Percentiles rank a stretch among this genome's conserved stretches.
phyloP scores from a whole-genome alignment of 2,329 filamentous ascomycete species.

The Pseudogymnoascus sp. region DNA sequence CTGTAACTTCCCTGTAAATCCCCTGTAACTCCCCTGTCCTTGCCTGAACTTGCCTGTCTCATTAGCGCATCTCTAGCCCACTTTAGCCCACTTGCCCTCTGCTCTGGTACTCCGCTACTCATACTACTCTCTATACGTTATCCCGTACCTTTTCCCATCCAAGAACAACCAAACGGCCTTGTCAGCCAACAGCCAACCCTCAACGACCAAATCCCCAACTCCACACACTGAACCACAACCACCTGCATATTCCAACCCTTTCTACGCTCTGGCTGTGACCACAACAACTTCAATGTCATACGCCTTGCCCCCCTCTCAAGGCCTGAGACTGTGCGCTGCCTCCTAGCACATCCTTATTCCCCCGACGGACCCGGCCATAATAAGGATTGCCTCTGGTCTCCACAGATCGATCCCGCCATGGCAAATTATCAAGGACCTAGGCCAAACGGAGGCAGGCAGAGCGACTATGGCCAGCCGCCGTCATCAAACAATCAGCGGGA shows the following conservation, averaged over 20 bases:
- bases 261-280: not conserved
- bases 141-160: not conserved
- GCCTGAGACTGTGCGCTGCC: constrained; percentile 8
- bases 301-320: constrained; percentile 3
- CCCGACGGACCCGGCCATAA: constrained; percentile 3
- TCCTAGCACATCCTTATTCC: not conserved
- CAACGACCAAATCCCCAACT: not conserved
- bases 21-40: not conserved
- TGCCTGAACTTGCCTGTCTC: not conserved
- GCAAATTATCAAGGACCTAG: constrained; percentile 57
- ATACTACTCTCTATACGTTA: not conserved
- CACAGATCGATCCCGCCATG: constrained; percentile 28
- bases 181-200: not conserved
- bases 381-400: constrained; percentile 7
- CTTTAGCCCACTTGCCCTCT: not conserved
- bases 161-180: not conserved
- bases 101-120: not conserved
- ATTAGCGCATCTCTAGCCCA: too few species aligned
- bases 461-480: constrained; percentile 34
- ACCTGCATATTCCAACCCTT: not conserved
- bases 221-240: not conserved
- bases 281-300: constrained; percentile 9
- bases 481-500: constrained; percentile 66
- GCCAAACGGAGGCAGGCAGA: constrained; percentile 40
- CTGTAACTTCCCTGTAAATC: not conserved